Conservation (phyloP, 2,329 filamentous ascomycete species). For the Beauveria asiatica region DNA sequence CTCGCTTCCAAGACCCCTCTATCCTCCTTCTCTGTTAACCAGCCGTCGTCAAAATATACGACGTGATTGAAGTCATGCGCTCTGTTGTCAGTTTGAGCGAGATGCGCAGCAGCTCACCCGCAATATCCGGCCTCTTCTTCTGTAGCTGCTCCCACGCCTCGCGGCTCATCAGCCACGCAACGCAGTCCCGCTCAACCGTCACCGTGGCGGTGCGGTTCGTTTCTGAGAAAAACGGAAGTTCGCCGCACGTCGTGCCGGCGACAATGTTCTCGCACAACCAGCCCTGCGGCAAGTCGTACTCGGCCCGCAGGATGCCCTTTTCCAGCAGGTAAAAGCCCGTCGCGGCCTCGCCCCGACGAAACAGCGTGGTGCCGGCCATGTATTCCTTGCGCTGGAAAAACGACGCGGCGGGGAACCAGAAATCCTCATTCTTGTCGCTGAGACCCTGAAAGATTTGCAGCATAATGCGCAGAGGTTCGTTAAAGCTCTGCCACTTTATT, state of each 20-base stretch:
- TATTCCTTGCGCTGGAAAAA: conserved; percentile 70
- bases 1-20: too few species aligned
- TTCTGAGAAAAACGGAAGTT: conserved; percentile 91
- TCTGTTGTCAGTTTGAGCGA: conserved; percentile 92
- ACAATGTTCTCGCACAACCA: conserved; percentile 85
- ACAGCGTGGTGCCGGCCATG: conserved; percentile 62
- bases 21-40: conserved; percentile 22
- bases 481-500: conserved; percentile 74
- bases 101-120: conserved; percentile 74
- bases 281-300: conserved; percentile 87
- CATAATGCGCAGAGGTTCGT: conserved; percentile 83
- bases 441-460: conserved; percentile 92
- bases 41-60: conserved; percentile 43
- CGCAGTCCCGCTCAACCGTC: conserved; percentile 69
- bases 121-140: conserved; percentile 64
- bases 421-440: conserved; percentile 81
- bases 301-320: conserved; percentile 76
- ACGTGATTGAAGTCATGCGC: conserved; percentile 67
- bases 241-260: conserved; percentile 88
- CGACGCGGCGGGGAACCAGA: conserved; percentile 74
- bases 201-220: conserved; percentile 83
- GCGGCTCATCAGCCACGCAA: conserved; percentile 72
- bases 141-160: conserved; percentile 68
- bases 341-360: conserved; percentile 66
- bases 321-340: conserved; percentile 87